Evolutionary conservation across 1,284 basidiomycete species (phyloP).

Genomic region (Austroboletus rostrupii): DNA sequence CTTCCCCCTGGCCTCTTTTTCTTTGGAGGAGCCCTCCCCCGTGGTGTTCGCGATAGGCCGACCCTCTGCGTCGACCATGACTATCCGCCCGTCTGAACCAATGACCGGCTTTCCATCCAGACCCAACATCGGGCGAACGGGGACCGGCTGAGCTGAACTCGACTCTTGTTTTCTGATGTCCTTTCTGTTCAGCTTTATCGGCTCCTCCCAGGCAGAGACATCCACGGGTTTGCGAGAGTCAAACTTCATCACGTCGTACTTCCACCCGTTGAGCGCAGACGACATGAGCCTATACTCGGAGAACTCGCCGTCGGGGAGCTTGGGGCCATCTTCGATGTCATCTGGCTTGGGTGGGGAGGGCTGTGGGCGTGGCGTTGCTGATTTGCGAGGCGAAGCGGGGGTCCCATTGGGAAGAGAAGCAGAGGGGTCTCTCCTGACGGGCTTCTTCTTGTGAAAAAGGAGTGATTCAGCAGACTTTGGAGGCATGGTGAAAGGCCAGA

Average conservation of each 20-base stretch:
- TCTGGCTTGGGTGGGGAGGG: conserved; percentile 33
- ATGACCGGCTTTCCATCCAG: conserved; percentile 76
- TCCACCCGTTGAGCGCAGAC: conserved; percentile 75
- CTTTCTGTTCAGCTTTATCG: conserved; percentile 84
- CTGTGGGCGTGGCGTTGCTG: conserved; percentile 28
- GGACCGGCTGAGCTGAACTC: conserved; percentile 37
- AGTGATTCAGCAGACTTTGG: conserved; percentile 30
- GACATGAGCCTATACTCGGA: conserved; percentile 73
- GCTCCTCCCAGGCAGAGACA: conserved; percentile 57
- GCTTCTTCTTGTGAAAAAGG: conserved; percentile 34
- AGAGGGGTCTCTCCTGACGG: conserved; percentile 21
- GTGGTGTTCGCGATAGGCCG: conserved; percentile 54
- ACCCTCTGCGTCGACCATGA: conserved; percentile 78
- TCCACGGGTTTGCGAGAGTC: conserved; percentile 68
- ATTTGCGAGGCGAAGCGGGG: conserved; percentile 24
- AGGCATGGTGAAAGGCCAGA: conserved; percentile 16
- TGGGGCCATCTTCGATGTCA: conserved; percentile 43
- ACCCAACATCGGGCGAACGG: conserved; percentile 68
- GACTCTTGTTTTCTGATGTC: conserved; percentile 58
- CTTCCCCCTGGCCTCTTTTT: conserved; percentile 47
- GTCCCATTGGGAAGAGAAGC: conserved; percentile 8
- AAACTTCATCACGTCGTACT: conserved; percentile 83
- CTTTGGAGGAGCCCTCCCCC: conserved; percentile 35
- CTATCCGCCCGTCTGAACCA: conserved; percentile 65
- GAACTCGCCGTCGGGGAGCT: conserved; percentile 59